Evolutionary conservation across 1,284 basidiomycete species (phyloP).

Genomic region (Apiotrichum sp.): DNA sequence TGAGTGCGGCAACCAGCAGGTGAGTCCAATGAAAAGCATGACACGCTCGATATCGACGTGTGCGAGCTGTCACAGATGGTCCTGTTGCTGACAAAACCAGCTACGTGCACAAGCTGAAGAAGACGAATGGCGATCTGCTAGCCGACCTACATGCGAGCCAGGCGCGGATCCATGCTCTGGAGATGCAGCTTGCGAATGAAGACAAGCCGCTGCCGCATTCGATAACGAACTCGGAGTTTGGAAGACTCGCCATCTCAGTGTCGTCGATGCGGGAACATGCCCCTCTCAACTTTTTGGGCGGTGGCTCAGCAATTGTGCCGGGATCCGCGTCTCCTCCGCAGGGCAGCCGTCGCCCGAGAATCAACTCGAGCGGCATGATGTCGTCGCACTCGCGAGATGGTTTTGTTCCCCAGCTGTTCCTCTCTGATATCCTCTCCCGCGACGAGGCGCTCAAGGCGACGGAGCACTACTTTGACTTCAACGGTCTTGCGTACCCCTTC

Average conservation of each 20-base stretch:
- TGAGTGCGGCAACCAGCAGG: constrained; percentile 36
- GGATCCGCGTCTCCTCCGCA: neutral
- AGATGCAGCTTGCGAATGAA: constrained; percentile 18
- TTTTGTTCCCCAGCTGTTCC: neutral
- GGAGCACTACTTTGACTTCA: constrained; percentile 24
- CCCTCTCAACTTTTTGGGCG: neutral
- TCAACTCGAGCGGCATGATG: neutral
- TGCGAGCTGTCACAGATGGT: no score
- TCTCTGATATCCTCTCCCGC: constrained; percentile 10
- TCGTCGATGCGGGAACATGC: constrained; percentile 4
- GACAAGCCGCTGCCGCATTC: neutral
- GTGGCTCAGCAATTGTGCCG: neutral
- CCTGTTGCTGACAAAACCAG: constrained; percentile 1
- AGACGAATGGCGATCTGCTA: constrained; percentile 20
- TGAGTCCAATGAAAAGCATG: constrained; percentile 15
- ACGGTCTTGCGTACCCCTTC: constrained; percentile 27
- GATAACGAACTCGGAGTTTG: constrained; percentile 8
- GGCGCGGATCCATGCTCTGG: constrained; percentile 30
- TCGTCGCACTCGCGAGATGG: constrained; percentile 4
- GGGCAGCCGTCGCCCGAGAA: neutral
- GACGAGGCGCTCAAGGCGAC: constrained; percentile 19
- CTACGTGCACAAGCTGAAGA: constrained; percentile 32
- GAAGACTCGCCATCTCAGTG: constrained; percentile 2
- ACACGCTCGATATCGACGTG: no score
- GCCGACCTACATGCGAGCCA: constrained; percentile 26